A percentile compares a stretch with the other conserved stretches of the same genome.
These are phyloP conservation scores for Avicennia marina DNA, from an alignment of 257 asterid genomes.

Conservation along the genomic window DNA sequence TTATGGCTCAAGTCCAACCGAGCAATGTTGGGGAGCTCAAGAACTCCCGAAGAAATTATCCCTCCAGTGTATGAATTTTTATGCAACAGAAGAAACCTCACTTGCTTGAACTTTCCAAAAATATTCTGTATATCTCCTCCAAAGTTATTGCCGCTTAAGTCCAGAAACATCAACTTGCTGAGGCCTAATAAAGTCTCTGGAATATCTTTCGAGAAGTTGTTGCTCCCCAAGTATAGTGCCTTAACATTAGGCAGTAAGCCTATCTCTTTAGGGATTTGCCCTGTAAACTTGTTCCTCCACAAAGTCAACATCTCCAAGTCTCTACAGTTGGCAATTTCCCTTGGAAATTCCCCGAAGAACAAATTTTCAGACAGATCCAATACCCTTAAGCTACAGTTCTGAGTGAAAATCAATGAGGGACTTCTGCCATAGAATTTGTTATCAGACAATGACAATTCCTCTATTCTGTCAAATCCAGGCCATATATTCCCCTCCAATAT, in stretches of 20 bases:
- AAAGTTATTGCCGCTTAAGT: constrained; percentile 61
- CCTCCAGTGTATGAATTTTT: constrained; percentile 63
- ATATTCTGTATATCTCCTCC: constrained; percentile 65
- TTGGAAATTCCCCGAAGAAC: constrained; percentile 53
- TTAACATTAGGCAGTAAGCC: constrained; percentile 48
- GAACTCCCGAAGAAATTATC: constrained; percentile 52
- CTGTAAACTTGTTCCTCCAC: constrained; percentile 55
- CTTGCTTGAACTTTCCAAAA: constrained; percentile 58
- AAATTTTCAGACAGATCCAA: constrained; percentile 68
- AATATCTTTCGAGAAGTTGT: constrained; percentile 67
- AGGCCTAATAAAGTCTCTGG: constrained; percentile 51
- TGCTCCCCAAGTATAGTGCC: constrained; percentile 60
- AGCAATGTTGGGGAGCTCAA: constrained; percentile 41
- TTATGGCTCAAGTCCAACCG: constrained; percentile 84
- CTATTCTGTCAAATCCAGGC: constrained; percentile 52
- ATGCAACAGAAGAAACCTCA: constrained; percentile 60
- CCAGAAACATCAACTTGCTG: constrained; percentile 52
- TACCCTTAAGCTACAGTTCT: constrained; percentile 43
- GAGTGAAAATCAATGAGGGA: constrained; percentile 35
- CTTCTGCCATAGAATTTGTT: constrained; percentile 49
- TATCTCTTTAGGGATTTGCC: constrained; percentile 58
- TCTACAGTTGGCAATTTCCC: constrained; percentile 53
- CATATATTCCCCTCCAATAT: constrained; percentile 51
- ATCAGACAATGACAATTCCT: constrained; percentile 47
- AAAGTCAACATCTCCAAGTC: constrained; percentile 41